Evolutionary conservation across 305 asterid genomes (phyloP).

Genomic region (Ajuga reptans): DNA sequence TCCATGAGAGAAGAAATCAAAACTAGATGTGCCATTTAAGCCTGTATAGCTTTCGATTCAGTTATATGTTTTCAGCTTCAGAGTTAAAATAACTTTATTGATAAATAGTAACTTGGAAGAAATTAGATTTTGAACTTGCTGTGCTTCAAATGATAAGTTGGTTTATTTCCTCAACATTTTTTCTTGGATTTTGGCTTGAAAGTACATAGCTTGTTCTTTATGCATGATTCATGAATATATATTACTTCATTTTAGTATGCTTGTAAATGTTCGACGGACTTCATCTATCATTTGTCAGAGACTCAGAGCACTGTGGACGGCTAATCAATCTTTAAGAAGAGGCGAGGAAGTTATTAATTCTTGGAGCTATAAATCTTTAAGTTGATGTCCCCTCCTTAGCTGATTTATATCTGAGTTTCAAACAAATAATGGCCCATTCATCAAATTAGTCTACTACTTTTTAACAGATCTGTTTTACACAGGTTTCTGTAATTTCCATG

Average conservation of each 20-base stretch:
- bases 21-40: background rate
- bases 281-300: background rate
- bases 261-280: background rate
- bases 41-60: too few relatives aligned
- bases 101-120: background rate
- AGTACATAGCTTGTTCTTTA: background rate
- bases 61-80: background rate
- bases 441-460: background rate
- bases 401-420: background rate
- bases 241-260: too few relatives aligned
- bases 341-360: background rate
- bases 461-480: background rate
- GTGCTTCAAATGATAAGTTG: background rate
- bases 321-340: background rate
- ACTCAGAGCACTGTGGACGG: background rate
- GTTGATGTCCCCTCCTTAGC: background rate
- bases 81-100: background rate
- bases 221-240: background rate
- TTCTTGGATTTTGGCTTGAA: background rate
- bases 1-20: too few relatives aligned
- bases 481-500: background rate
- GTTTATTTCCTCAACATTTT: background rate
- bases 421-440: background rate
- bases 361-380: background rate
- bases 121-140: too few relatives aligned